These are phyloP conservation scores for Helichrysum umbraculigerum DNA, from an alignment of 129 eudicot genomes.

Conservation along the genomic window DNA sequence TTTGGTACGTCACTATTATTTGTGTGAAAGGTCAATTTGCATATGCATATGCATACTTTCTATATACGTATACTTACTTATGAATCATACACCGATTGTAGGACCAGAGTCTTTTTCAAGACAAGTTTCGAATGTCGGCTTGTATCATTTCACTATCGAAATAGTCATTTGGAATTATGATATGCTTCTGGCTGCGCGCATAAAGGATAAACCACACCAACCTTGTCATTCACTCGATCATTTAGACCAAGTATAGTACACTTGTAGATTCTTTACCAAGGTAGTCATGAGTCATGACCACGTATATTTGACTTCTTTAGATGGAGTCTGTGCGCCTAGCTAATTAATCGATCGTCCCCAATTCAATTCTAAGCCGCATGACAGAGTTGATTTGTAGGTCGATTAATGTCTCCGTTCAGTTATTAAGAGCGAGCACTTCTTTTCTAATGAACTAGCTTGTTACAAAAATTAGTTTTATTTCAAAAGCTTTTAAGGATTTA, in stretches of 20 bases:
- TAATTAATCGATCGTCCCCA: neutral
- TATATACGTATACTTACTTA: too few relatives aligned
- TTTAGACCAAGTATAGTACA: too few relatives aligned
- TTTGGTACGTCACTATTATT: neutral
- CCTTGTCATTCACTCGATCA: too few relatives aligned
- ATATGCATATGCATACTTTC: too few relatives aligned
- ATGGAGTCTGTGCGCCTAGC: neutral
- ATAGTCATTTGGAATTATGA: neutral
- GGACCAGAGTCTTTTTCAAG: neutral
- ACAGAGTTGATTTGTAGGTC: neutral
- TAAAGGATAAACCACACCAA: conserved; percentile 14
- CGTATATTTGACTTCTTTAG: neutral
- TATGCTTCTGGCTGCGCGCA: neutral
- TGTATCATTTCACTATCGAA: conserved; percentile 12
- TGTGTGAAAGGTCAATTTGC: too few relatives aligned
- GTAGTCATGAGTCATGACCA: neutral
- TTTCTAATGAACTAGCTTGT: too few relatives aligned
- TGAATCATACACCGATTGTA: neutral
- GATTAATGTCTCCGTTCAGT: neutral
- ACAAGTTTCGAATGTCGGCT: neutral
- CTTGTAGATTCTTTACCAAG: neutral
- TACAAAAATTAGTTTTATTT: too few relatives aligned
- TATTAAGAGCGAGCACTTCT: too few relatives aligned
- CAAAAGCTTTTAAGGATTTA: too few relatives aligned
- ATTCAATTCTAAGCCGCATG: neutral